Evolutionary conservation across 2,329 filamentous ascomycete genomes (phyloP).

Genomic region (Colletotrichum cereale): DNA sequence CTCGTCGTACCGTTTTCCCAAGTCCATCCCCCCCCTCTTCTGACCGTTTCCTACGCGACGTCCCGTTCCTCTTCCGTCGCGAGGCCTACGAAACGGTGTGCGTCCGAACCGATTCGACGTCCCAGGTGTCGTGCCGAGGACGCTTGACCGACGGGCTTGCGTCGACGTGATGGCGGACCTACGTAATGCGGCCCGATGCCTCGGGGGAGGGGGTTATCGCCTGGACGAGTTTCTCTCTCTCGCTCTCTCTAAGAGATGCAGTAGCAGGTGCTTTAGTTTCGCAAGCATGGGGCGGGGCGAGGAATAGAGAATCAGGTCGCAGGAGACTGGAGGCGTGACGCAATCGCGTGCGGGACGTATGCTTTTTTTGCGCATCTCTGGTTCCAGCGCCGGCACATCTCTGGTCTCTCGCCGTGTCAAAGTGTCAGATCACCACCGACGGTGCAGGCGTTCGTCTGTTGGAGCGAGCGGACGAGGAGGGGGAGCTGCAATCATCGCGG

Average conservation of each 20-base stretch:
- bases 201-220: background rate
- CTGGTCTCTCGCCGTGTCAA: too few relatives aligned
- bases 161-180: background rate
- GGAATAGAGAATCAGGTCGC: background rate
- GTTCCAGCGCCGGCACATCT: background rate
- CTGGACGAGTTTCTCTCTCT: background rate
- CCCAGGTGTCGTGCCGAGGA: background rate
- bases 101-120: background rate
- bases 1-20: background rate
- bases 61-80: background rate
- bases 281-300: too few relatives aligned
- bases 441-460: conserved; percentile 8
- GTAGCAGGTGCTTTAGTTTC: conserved; percentile 20
- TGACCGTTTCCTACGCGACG: background rate
- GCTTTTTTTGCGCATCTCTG: background rate
- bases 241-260: background rate
- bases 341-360: background rate
- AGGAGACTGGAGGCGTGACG: background rate
- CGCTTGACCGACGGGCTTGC: background rate
- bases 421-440: background rate
- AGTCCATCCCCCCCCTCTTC: background rate
- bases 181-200: background rate
- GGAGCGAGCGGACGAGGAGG: background rate
- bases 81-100: background rate
- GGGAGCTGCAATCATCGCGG: background rate